Percentiles rank a stretch among this genome's conserved stretches.
These are phyloP conservation scores for Leishmania martiniquensis DNA, from an alignment of 208 protist species.

Conservation along the genomic window DNA sequence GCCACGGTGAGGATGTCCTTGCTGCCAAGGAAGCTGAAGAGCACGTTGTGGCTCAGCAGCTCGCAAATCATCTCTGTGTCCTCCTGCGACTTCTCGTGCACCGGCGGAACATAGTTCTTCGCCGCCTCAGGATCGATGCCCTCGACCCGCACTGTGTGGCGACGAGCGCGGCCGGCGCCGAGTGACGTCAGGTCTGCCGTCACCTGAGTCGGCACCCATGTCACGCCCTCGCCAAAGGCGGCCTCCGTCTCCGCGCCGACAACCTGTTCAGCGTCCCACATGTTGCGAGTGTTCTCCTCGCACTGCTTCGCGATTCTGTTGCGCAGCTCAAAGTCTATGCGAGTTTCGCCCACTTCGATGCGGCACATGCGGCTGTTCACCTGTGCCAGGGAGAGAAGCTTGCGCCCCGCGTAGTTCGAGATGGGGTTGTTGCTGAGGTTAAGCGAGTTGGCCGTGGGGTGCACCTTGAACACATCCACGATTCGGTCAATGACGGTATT, in stretches of 20 bases:
- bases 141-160: constrained; percentile 81
- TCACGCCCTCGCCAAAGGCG: constrained; percentile 67
- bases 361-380: constrained; percentile 80
- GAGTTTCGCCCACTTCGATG: constrained; percentile 79
- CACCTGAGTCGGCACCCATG: constrained; percentile 68
- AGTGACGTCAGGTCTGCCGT: constrained; percentile 75
- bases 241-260: constrained; percentile 16
- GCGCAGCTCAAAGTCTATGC: constrained; percentile 88
- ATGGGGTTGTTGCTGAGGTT: constrained; percentile 89
- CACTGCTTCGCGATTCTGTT: constrained; percentile 81
- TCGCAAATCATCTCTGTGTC: constrained; percentile 76
- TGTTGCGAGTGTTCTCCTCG: constrained; percentile 79
- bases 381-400: constrained; percentile 82
- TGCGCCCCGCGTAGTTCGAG: constrained; percentile 91
- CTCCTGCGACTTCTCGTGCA: constrained; percentile 77
- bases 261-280: constrained; percentile 66
- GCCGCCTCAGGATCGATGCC: constrained; percentile 86
- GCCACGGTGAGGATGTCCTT: constrained; percentile 74
- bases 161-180: constrained; percentile 66
- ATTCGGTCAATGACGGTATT: constrained; percentile 86
- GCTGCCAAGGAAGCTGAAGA: constrained; percentile 84
- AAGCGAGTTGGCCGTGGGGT: constrained; percentile 79
- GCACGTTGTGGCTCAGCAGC: constrained; percentile 85
- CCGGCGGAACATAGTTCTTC: constrained; percentile 78
- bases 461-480: constrained; percentile 81